Conservation (phyloP, 164 flowering plant genomes). For the Saururus chinensis region DNA sequence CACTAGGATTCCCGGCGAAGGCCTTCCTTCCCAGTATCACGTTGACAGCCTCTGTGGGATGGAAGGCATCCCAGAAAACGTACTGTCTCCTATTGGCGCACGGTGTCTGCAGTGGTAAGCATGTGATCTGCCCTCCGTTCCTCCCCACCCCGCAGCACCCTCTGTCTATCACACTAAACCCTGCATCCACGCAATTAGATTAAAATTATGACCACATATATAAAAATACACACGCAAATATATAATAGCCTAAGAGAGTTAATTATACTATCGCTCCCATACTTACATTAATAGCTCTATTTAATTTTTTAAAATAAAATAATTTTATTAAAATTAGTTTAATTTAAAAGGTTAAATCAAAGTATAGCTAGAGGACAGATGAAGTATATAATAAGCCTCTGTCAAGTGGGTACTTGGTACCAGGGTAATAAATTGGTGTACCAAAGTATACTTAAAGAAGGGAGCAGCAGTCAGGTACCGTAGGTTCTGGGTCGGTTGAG, state of each 20-base stretch:
- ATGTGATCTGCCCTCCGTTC: slow-evolving; percentile 82
- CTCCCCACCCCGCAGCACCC: slow-evolving; percentile 93
- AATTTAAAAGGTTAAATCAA: too few relatives aligned
- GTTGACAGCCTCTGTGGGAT: slow-evolving; percentile 79
- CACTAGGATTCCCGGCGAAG: slow-evolving; percentile 35
- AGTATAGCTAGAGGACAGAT: too few relatives aligned
- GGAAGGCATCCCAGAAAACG: slow-evolving; percentile 95
- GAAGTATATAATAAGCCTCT: too few relatives aligned
- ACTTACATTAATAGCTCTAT: too few relatives aligned
- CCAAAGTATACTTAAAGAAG: too few relatives aligned
- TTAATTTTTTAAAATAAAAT: too few relatives aligned
- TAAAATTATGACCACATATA: neutral
- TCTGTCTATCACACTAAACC: slow-evolving; percentile 46
- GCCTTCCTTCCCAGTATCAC: slow-evolving; percentile 52
- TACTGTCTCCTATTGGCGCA: slow-evolving; percentile 54
- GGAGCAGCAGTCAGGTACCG: too few relatives aligned
- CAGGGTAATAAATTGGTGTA: too few relatives aligned
- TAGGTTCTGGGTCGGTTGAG: slow-evolving; percentile 33
- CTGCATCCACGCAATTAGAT: slow-evolving; percentile 15
- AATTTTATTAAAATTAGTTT: too few relatives aligned
- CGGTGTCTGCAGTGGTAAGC: slow-evolving; percentile 81
- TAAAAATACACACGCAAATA: neutral
- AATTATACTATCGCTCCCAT: too few relatives aligned
- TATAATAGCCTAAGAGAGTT: too few relatives aligned
- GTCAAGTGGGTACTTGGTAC: too few relatives aligned